Evolutionary conservation across 441 rosid species (phyloP).

Genomic region (Brassica balearica): DNA sequence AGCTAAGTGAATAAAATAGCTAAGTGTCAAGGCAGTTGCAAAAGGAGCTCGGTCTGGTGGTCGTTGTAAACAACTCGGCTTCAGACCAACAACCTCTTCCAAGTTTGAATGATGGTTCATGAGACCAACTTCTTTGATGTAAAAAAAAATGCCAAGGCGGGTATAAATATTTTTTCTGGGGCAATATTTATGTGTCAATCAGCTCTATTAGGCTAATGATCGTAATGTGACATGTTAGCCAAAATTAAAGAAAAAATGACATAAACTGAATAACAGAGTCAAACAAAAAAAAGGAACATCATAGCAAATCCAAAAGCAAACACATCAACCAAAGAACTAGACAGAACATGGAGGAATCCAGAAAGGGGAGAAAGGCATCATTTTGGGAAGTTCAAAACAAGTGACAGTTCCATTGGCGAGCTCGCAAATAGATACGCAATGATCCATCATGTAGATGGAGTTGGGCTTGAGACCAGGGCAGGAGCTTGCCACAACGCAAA

Average conservation of each 20-base stretch:
- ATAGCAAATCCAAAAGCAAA: background rate
- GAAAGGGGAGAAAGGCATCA: background rate
- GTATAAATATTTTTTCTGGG: too few relatives aligned
- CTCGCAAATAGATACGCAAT: conserved; percentile 3
- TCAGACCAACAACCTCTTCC: background rate
- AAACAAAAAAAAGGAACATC: background rate
- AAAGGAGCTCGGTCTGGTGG: conserved; percentile 4
- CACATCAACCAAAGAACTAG: background rate
- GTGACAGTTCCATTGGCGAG: background rate
- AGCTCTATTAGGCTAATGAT: too few relatives aligned
- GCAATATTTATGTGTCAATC: too few relatives aligned
- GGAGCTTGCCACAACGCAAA: conserved; percentile 21
- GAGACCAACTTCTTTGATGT: background rate
- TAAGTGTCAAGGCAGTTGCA: conserved; percentile 1
- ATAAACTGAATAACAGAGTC: background rate
- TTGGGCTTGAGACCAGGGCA: conserved; percentile 32
- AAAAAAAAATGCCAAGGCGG: too few relatives aligned
- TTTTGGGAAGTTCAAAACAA: background rate
- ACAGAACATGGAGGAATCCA: background rate
- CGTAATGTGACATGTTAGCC: too few relatives aligned
- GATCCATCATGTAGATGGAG: conserved; percentile 8
- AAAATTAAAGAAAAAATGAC: background rate
- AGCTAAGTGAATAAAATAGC: background rate
- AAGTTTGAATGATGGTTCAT: background rate
- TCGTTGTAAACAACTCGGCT: background rate